Percentiles rank a stretch among this genome's conserved stretches.
Conservation (phyloP, 2,329 filamentous ascomycete species). For the Clarireedia homoeocarpa region DNA sequence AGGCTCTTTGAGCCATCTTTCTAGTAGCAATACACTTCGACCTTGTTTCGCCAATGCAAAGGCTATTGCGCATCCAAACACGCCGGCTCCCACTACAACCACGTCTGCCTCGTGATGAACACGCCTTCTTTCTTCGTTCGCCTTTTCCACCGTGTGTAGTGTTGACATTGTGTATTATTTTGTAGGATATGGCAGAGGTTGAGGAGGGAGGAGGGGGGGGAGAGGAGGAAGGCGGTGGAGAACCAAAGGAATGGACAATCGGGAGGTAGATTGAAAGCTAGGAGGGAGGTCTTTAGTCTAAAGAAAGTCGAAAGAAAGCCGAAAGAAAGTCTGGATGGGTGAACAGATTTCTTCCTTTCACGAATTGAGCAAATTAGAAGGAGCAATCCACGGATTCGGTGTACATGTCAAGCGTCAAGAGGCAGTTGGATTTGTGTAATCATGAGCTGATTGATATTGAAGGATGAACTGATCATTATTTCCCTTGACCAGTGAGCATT, state of each 20-base stretch:
- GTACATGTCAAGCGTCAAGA: background rate
- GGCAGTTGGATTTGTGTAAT: background rate
- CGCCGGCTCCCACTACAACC: conserved; percentile 84
- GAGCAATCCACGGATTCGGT: background rate
- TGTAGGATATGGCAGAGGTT: background rate
- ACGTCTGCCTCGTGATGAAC: conserved; percentile 66
- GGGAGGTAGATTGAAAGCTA: background rate
- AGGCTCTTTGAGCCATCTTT: conserved; percentile 83
- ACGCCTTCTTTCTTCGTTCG: conserved; percentile 38
- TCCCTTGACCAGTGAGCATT: background rate
- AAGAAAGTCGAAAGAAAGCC: background rate
- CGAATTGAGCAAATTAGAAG: background rate
- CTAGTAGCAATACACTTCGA: conserved; percentile 81
- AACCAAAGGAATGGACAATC: background rate
- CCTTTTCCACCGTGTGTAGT: background rate
- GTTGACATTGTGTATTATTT: conserved; percentile 1
- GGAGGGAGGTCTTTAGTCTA: background rate
- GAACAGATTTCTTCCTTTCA: too few relatives aligned
- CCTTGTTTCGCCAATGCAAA: conserved; percentile 81
- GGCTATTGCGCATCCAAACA: conserved; percentile 82
- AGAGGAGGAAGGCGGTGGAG: background rate
- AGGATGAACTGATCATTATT: background rate
- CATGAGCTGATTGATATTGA: background rate
- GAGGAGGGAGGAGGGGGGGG: background rate
- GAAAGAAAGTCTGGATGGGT: background rate